A percentile compares a stretch with the other conserved stretches of the same genome.
Conservation (phyloP, 495 filamentous ascomycete genomes). For the Sphaerosporella brunnea region DNA sequence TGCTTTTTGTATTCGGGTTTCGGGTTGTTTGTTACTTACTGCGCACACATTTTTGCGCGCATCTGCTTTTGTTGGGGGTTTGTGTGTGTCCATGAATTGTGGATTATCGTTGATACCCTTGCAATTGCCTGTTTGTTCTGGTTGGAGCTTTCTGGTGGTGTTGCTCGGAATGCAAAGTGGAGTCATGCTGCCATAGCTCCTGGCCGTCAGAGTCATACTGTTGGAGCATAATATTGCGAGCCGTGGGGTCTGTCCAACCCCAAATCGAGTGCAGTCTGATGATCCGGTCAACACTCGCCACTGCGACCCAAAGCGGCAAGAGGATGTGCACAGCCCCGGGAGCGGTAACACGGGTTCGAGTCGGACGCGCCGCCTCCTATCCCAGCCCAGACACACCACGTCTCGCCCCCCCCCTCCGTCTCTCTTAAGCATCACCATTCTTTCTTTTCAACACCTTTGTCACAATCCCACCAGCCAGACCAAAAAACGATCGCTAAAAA, state of each 20-base stretch:
- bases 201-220: background rate
- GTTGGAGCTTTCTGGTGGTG: too few species aligned
- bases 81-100: too few species aligned
- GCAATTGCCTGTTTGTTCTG: too few species aligned
- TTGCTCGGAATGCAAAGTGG: too few species aligned
- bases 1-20: too few species aligned
- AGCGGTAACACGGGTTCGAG: background rate
- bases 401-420: background rate
- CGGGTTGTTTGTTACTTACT: too few species aligned
- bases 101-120: too few species aligned
- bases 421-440: background rate
- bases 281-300: background rate
- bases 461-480: background rate
- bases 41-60: too few species aligned
- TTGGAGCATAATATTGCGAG: background rate
- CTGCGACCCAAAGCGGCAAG: too few species aligned
- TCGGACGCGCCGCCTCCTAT: background rate
- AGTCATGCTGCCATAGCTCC: background rate
- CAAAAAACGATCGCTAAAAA: background rate
- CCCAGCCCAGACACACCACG: background rate
- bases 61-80: too few species aligned
- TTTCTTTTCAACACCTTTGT: background rate
- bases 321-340: background rate
- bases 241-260: too few species aligned
- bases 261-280: too few species aligned